A percentile compares a stretch with the other conserved stretches of the same genome.
phyloP scores from a whole-genome alignment of 768 basidiomycete genomes.

The Mycena belliarum region DNA sequence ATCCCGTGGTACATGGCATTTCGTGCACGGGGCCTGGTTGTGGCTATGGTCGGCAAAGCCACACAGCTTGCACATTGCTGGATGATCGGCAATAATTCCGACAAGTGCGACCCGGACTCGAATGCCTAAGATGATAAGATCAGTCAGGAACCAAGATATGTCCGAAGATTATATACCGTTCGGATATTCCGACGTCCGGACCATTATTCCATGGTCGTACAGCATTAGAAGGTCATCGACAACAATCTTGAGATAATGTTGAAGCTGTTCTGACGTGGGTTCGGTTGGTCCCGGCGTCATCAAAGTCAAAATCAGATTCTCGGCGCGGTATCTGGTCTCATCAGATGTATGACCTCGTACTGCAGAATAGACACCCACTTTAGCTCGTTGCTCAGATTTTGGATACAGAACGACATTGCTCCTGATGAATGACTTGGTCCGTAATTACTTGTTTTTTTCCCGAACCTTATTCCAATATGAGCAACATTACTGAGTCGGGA shows the following conservation, averaged over 20 bases:
- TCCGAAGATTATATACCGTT: background rate
- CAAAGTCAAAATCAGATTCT: background rate
- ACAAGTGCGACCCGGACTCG: constrained; percentile 11
- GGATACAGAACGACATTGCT: constrained; percentile 18
- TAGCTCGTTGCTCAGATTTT: constrained; percentile 18
- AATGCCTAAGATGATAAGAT: background rate
- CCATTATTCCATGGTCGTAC: background rate
- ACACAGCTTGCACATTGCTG: constrained; percentile 23
- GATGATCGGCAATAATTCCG: constrained; percentile 22
- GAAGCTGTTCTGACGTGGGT: background rate
- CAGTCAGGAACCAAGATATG: background rate
- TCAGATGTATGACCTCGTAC: background rate
- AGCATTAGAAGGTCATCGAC: background rate
- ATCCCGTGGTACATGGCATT: background rate
- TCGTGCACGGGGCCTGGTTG: constrained; percentile 21
- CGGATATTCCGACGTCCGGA: background rate
- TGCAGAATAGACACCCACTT: background rate
- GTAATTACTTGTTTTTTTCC: constrained; percentile 16
- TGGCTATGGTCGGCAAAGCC: constrained; percentile 26
- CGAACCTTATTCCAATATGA: constrained; percentile 16
- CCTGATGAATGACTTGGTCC: constrained; percentile 25
- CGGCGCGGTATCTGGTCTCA: background rate
- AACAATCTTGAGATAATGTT: background rate
- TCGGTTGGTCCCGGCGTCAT: background rate
- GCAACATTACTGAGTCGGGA: too few relatives aligned